Evolutionary conservation across 2,329 filamentous ascomycete genomes (phyloP), one percentile per base, ranked within the genome.

Genomic region (Pseudocercospora ulei): DNA sequence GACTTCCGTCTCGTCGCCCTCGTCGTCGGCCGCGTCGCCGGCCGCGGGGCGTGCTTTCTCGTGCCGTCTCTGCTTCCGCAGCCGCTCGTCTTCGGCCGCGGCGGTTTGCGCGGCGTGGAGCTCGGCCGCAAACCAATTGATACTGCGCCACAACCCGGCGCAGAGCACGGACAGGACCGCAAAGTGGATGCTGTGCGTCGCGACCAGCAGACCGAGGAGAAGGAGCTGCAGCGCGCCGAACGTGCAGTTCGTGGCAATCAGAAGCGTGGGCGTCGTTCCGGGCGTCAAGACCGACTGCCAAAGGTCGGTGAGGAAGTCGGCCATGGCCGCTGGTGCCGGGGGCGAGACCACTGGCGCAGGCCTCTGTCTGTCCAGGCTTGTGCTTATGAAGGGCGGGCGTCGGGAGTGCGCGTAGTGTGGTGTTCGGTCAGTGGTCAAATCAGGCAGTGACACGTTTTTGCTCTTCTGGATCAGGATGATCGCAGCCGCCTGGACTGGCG

Each of bases 241-340:
- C 45, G 83, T 80, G 58, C 71, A 76, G 65, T 98, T 96, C 43
- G 90, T 92, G 44, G 90, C 90, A 57, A 87, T 66, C 40, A 96
- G 73, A 48, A 98, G 77, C 31, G 83, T 82, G 8, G 84, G 84
- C 1, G 87, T 95, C 30, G 88, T 76, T 41, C 90, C 90, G 1
- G 88, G 83, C 3, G 81, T 90, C 72, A 96, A 95, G 69, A 96
- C 78, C 57, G 84, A 92, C 59, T 82, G 75, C 82, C 85, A 93
- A 44, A 95, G 80, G 51, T 87, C 76, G 57, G 76, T 70, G 47
- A 92, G 56, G 63, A 79, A 79, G 51, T 57, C 50, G 20, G 64
- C 59, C 66, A 61, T 62, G 44, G 30, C 18, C 30, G 30, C 14
- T n/a, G 11, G 19, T 33, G 9, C 18, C n/a, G n/a, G n/a, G n/a